A percentile compares a stretch with the other conserved stretches of the same genome.
Evolutionary conservation across 2,329 filamentous ascomycete genomes (phyloP).

Genomic region (Didymella glomerata): DNA sequence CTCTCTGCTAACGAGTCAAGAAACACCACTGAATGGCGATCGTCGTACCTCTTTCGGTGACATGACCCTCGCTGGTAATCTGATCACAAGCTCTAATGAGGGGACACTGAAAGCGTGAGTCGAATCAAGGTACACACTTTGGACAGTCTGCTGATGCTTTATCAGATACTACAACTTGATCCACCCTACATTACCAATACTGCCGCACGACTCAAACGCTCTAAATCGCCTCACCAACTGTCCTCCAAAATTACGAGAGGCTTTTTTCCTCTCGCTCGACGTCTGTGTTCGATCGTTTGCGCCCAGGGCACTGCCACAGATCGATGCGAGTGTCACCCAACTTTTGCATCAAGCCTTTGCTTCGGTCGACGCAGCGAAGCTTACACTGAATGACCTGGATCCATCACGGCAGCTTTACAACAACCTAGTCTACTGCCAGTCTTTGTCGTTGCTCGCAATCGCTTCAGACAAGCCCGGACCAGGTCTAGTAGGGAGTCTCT

Average conservation of each 20-base stretch:
- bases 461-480: slow-evolving; percentile 46
- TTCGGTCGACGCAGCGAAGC: slow-evolving; percentile 42
- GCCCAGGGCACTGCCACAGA: slow-evolving; percentile 37
- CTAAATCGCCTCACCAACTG: slow-evolving; percentile 48
- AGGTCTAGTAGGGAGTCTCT: slow-evolving; percentile 36
- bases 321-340: slow-evolving; percentile 38
- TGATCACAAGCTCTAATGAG: slow-evolving; percentile 49
- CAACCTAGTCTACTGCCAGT: slow-evolving; percentile 46
- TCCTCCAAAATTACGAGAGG: slow-evolving; percentile 47
- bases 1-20: slow-evolving; percentile 40
- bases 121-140: too few species aligned
- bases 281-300: slow-evolving; percentile 45
- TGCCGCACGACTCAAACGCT: slow-evolving; percentile 44
- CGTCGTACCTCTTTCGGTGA: slow-evolving; percentile 49
- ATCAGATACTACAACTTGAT: slow-evolving; percentile 49
- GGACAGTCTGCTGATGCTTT: slow-evolving; percentile 23
- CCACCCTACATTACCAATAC: slow-evolving; percentile 46
- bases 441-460: slow-evolving; percentile 42
- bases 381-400: slow-evolving; percentile 39
- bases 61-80: slow-evolving; percentile 44
- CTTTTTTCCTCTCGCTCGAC: slow-evolving; percentile 48
- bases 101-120: slow-evolving; percentile 47
- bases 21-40: slow-evolving; percentile 44
- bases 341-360: slow-evolving; percentile 43
- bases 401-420: slow-evolving; percentile 43